These are phyloP conservation scores for Curvularia sp. DNA, from an alignment of 2,329 filamentous ascomycete genomes.

Conservation along the genomic window DNA sequence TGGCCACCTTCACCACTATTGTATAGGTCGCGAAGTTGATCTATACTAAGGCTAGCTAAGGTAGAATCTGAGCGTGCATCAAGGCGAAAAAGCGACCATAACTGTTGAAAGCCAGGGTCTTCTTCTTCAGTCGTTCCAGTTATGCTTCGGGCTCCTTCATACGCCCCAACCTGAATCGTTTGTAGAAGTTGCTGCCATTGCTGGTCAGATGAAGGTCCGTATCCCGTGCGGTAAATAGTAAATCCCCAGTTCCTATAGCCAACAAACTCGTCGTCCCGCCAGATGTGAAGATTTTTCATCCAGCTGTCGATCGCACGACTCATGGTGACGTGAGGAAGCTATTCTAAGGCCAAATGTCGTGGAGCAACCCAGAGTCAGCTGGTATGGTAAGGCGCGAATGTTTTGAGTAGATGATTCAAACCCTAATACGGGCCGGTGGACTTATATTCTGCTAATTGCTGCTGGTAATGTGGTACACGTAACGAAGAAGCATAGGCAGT, in stretches of 20 bases:
- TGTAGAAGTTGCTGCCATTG: slow-evolving; percentile 24
- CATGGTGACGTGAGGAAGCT: too few relatives aligned
- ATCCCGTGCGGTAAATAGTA: not conserved
- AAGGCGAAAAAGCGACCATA: slow-evolving; percentile 23
- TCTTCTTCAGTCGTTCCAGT: slow-evolving; percentile 10
- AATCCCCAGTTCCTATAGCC: not conserved
- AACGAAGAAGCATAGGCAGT: too few relatives aligned
- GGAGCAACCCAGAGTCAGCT: too few relatives aligned
- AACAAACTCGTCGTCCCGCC: too few relatives aligned
- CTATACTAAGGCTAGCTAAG: slow-evolving; percentile 17
- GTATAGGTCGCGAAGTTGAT: slow-evolving; percentile 24
- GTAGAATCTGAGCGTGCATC: slow-evolving; percentile 23
- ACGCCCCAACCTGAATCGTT: slow-evolving; percentile 13
- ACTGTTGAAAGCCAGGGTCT: slow-evolving; percentile 9
- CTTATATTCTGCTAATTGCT: too few relatives aligned
- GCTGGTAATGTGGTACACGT: too few relatives aligned
- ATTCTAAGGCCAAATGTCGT: too few relatives aligned
- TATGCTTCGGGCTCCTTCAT: not conserved
- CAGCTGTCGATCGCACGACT: too few relatives aligned
- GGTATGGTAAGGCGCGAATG: too few relatives aligned
- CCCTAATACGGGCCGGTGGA: too few relatives aligned
- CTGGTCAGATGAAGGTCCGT: slow-evolving; percentile 20
- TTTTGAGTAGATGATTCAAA: too few relatives aligned
- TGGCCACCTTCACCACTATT: slow-evolving; percentile 16
- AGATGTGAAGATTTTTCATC: too few relatives aligned